Percentiles rank a stretch among this genome's conserved stretches.
Evolutionary conservation across 2,329 filamentous ascomycete species (phyloP).

Genomic region (Juglanconis oblonga): DNA sequence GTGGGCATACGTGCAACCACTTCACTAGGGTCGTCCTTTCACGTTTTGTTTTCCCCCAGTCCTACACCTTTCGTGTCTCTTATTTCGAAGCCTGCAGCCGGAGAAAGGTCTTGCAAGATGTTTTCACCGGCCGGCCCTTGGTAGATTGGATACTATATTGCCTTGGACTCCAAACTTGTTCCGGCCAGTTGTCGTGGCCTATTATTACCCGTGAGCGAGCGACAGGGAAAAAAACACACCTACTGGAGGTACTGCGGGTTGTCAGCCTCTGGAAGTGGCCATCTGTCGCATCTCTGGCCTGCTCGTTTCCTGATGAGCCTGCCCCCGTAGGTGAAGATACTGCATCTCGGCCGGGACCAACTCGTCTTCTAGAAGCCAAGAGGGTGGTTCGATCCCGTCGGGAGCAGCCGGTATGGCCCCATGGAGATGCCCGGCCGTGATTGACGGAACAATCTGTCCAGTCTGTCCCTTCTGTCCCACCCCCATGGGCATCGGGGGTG

Average conservation of each 20-base stretch:
- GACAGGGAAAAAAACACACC: too few relatives aligned
- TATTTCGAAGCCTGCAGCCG: too few relatives aligned
- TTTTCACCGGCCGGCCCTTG: too few relatives aligned
- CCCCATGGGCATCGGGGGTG: not conserved
- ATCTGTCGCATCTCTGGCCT: not conserved
- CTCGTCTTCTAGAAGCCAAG: not conserved
- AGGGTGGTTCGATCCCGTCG: constrained; percentile 11
- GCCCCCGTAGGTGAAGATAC: too few relatives aligned
- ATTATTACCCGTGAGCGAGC: too few relatives aligned
- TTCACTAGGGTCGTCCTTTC: not conserved
- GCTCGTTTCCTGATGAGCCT: too few relatives aligned
- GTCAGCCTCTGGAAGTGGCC: not conserved
- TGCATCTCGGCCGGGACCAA: too few relatives aligned
- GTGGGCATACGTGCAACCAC: not conserved
- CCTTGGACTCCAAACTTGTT: not conserved
- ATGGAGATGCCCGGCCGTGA: constrained; percentile 4
- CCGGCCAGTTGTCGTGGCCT: not conserved
- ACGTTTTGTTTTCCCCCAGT: too few relatives aligned
- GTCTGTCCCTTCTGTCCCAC: not conserved
- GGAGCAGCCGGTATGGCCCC: constrained; percentile 6
- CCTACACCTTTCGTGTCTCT: not conserved
- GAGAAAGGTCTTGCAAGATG: too few relatives aligned
- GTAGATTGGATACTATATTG: too few relatives aligned
- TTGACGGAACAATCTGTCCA: constrained; percentile 12
- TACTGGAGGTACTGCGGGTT: not conserved